Evolutionary conservation across 306 rosid species (phyloP), one percentile per base, ranked within the genome.

Genomic region (Cucumis hystrix): DNA sequence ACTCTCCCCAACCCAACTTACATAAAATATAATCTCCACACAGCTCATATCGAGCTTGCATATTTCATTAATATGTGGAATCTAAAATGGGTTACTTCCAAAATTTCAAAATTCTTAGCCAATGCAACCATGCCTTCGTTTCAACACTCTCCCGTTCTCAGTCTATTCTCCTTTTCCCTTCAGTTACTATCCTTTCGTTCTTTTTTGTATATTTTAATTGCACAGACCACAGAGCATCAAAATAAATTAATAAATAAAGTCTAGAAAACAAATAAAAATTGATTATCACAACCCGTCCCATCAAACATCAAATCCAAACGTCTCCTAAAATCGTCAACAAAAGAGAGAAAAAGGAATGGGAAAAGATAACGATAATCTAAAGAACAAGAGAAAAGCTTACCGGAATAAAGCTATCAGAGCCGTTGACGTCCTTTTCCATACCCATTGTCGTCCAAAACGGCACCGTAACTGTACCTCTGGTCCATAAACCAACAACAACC

Each of bases 381-480:
- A 45, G 9, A 18, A 6, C 23, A 74, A 79, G 14, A 64, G 21
- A 43, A 43, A 52, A 80, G 54, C 86, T 75, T 39, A 91, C 98
- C 80, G 80, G 79, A 30, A 79, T 66, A 4, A 6, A 45, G 65
- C 30, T 59, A 47, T 72, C 81, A 18, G 97, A 87, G 59, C 78
- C 69, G 65, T 91, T 85, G 20, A 75, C 40, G 30, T 80, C 79
- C 52, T 15, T 73, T 64, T 18, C 62, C 63, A 43, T 88, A 78
- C 81, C 80, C 79, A 20, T 54, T 65, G 74, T 71, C 63, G 76
- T 77, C 79, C 25, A 56, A 74, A 79, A 78, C 64, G 77, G 71
- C 28, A 79, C 83, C 40, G 74, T 58, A 56, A 21, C 69, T 39
- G 80, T 77, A 74, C 59, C 85, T 69, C 96, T 93, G 89, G 45